Evolutionary conservation across 2,329 filamentous ascomycete genomes (phyloP).

Genomic region (Ilyonectria mors-panacis): DNA sequence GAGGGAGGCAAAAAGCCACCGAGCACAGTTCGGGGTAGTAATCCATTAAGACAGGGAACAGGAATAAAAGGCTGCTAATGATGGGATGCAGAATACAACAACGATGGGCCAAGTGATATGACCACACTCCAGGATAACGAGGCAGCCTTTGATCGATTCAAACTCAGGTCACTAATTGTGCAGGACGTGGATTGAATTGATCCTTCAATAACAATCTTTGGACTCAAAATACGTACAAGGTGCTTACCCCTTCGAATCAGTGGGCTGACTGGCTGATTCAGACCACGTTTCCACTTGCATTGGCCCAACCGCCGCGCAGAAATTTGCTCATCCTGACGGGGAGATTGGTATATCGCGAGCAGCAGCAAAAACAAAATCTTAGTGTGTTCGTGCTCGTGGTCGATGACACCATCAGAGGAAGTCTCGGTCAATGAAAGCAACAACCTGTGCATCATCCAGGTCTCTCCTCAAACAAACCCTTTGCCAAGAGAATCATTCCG

Average conservation of each 20-base stretch:
- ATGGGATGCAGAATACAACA: no score
- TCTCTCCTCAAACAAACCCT: no score
- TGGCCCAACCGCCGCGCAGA: conserved; percentile 24
- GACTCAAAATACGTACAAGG: conserved; percentile 6
- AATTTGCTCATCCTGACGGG: conserved; percentile 22
- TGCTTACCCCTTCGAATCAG: no score
- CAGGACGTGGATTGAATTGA: conserved; percentile 21
- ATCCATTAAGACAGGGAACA: no score
- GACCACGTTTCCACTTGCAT: conserved; percentile 1
- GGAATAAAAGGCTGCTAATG: no score
- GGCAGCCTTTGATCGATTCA: conserved; percentile 25
- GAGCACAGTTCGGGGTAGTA: no score
- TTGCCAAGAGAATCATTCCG: no score
- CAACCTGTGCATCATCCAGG: no score
- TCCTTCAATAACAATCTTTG: conserved; percentile 20
- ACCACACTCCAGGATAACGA: conserved; percentile 16
- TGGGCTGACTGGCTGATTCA: no score
- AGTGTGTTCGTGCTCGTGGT: conserved; percentile 22
- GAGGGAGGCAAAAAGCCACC: no score
- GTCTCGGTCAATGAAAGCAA: neutral
- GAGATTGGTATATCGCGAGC: conserved; percentile 26
- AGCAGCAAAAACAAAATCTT: neutral
- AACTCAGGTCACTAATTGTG: conserved; percentile 25
- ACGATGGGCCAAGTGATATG: no score
- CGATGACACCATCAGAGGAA: neutral